Evolutionary conservation across 2,329 filamentous ascomycete genomes (phyloP), one percentile per base, ranked within the genome.

Genomic region (Sarocladiaceae sp.): DNA sequence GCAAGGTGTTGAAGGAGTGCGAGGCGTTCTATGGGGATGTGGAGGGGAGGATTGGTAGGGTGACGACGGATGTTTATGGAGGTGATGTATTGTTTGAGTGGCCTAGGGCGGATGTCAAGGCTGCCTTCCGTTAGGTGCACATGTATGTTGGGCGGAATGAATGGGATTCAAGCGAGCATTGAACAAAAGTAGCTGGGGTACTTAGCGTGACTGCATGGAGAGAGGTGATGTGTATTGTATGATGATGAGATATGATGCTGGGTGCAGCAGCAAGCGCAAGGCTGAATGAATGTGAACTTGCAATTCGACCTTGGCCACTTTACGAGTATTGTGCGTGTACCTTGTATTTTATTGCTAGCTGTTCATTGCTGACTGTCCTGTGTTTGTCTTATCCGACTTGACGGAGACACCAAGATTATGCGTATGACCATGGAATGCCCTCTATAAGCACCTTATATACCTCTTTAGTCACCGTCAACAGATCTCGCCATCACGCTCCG

Each of bases 81-180:
- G 83, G 83, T 8, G 83, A 86, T 61, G 76, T 84, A 36, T 63
- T 82, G 56, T 84, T 82, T 58, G 83, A 86, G 66, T 86, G 83
- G 83, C 82, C 82, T n/a, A 71, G 80, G 54, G 71, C 72, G 13
- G 83, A 86, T 59, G 81, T 85, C 37, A 82, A 82, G 70, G 70
- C 72, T 52, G 80, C 81, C 15, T 86, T 86, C 60, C 52, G 54
- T 33, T 58, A 40, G 52, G 50, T 47, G 11, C 22, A n/a, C 25
- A 28, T 28, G 13, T 28, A 28, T 46, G 11, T 18, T 15, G 40
- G 23, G 17, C 13, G 37, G 17, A 46, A 23, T 6, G 37, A 22
- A 22, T 12, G 23, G 17, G 8, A 12, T 22, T 17, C 3, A 44
- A 4, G 17, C 11, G 18, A 22, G 40, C 15, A n/a, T 28, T n/a